These are phyloP conservation scores for Ustilago nuda DNA, from an alignment of 1,284 basidiomycete genomes.

Conservation along the genomic window DNA sequence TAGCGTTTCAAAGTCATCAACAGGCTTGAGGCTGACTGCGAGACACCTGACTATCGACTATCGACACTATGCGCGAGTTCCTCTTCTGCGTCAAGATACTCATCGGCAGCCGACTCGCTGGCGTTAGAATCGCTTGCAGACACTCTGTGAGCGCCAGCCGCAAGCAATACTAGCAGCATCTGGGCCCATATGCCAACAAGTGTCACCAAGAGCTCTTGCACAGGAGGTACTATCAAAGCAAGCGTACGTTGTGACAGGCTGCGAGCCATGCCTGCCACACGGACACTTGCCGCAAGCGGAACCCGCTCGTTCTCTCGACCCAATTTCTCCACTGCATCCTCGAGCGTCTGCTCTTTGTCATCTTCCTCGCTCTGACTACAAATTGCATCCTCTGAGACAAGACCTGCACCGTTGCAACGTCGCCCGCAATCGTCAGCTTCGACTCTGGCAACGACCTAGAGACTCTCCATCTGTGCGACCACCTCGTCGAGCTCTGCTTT, in stretches of 20 bases:
- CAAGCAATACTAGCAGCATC: conserved; percentile 19
- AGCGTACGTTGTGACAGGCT: conserved; percentile 32
- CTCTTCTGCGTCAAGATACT: conserved; percentile 12
- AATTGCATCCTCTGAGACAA: not conserved
- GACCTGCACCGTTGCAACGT: not conserved
- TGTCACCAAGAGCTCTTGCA: conserved; percentile 20
- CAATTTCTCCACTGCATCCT: conserved; percentile 14
- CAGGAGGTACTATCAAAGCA: conserved; percentile 14
- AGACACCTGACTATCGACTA: not conserved
- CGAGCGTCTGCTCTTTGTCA: conserved; percentile 11
- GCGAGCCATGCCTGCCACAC: conserved; percentile 18
- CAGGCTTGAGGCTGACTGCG: not conserved
- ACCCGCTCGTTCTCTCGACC: not conserved
- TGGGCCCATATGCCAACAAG: conserved; percentile 36
- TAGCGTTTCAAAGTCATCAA: not conserved
- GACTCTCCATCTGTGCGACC: conserved; percentile 81
- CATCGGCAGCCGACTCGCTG: not conserved
- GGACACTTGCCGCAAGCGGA: not conserved
- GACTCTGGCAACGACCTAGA: conserved; percentile 71
- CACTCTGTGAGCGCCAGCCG: not conserved
- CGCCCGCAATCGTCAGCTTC: conserved; percentile 14
- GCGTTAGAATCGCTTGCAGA: not conserved
- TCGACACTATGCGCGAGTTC: conserved; percentile 14
- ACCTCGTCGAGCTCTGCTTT: conserved; percentile 91
- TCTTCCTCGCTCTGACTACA: conserved; percentile 1